Percentiles rank a stretch among this genome's conserved stretches.
Conservation (phyloP, 1,284 basidiomycete genomes). For the Tremellales sp. region DNA sequence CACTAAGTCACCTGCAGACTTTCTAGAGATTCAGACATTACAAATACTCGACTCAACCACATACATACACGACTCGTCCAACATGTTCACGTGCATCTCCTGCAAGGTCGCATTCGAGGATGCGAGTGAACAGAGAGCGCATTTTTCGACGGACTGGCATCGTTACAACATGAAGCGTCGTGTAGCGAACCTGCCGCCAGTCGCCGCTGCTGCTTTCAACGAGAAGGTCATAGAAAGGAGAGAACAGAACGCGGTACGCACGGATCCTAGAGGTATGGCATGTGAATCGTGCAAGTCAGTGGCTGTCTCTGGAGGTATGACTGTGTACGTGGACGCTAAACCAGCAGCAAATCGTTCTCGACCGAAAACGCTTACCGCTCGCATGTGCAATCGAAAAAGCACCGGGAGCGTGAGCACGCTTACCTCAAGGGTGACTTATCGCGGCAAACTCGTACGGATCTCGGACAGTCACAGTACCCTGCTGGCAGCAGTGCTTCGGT, state of each 20-base stretch:
- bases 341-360: slow-evolving; percentile 75
- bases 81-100: slow-evolving; percentile 79
- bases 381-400: slow-evolving; percentile 85
- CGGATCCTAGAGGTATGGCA: slow-evolving; percentile 59
- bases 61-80: slow-evolving; percentile 2
- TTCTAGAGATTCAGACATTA: too few relatives aligned
- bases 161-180: slow-evolving; percentile 98
- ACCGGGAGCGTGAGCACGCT: slow-evolving; percentile 70
- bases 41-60: too few relatives aligned
- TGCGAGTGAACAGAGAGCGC: slow-evolving; percentile 80
- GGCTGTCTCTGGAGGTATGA: not conserved
- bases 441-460: not conserved
- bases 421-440: too few relatives aligned
- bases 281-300: slow-evolving; percentile 80
- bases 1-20: too few relatives aligned
- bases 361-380: slow-evolving; percentile 85
- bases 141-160: slow-evolving; percentile 93
- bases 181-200: slow-evolving; percentile 83
- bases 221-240: slow-evolving; percentile 82
- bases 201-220: slow-evolving; percentile 75
- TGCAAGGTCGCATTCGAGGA: slow-evolving; percentile 85
- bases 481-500: slow-evolving; percentile 5
- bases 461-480: not conserved
- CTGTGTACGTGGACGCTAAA: slow-evolving; percentile 6
- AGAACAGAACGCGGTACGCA: slow-evolving; percentile 66